phyloP scores from a whole-genome alignment of 2,329 filamentous ascomycete genomes.

The Botrytis deweyae region DNA sequence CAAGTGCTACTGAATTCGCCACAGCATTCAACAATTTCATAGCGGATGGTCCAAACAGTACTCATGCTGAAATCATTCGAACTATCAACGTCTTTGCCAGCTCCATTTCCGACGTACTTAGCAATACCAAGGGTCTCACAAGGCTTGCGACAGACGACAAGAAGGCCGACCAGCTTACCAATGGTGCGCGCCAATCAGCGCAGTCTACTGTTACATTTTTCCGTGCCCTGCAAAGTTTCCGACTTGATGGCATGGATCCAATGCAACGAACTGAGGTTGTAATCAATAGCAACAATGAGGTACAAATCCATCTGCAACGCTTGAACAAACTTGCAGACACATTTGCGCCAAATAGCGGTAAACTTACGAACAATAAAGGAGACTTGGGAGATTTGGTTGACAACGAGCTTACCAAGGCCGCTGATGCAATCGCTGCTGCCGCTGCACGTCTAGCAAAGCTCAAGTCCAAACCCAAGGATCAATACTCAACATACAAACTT shows the following conservation, averaged over 20 bases:
- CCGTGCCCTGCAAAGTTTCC: conserved; percentile 89
- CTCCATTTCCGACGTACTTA: conserved; percentile 88
- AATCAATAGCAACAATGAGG: conserved; percentile 95
- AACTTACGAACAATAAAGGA: conserved; percentile 73
- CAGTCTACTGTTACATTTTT: conserved; percentile 91
- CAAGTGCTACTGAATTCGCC: conserved; percentile 93
- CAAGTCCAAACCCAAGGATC: conserved; percentile 93
- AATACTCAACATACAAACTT: conserved; percentile 93
- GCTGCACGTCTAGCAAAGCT: conserved; percentile 86
- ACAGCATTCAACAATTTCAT: conserved; percentile 99
- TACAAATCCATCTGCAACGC: conserved; percentile 89
- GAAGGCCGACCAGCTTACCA: conserved; percentile 83
- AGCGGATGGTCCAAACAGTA: conserved; percentile 89
- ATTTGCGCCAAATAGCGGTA: conserved; percentile 84
- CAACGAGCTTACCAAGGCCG: conserved; percentile 85
- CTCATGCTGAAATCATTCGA: conserved; percentile 87
- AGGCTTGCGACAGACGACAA: conserved; percentile 94
- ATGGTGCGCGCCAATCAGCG: conserved; percentile 79
- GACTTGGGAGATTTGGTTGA: conserved; percentile 94
- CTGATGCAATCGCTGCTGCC: conserved; percentile 91
- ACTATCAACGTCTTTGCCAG: conserved; percentile 88
- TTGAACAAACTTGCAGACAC: conserved; percentile 90
- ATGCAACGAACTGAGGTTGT: conserved; percentile 95
- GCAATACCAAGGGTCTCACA: conserved; percentile 93
- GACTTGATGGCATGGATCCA: conserved; percentile 84